Conservation (phyloP, 495 filamentous ascomycete species). For the Trichoderma reesei region DNA sequence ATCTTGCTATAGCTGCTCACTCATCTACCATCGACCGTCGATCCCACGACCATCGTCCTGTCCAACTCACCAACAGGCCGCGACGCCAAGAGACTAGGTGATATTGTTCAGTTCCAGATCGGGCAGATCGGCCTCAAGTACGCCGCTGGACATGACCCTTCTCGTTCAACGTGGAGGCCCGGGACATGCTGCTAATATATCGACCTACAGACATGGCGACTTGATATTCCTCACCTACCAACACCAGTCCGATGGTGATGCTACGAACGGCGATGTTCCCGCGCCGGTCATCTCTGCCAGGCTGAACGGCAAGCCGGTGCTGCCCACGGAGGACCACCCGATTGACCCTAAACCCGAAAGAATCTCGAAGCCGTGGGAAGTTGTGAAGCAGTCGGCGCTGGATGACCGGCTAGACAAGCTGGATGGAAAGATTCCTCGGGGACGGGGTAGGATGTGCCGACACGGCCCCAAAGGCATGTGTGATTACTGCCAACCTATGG, state of each 20-base stretch:
- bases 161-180: neutral
- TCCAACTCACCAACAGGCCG: constrained; percentile 71
- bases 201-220: constrained; percentile 64
- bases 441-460: constrained; percentile 75
- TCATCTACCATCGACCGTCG: constrained; percentile 46
- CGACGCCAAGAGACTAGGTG: constrained; percentile 57
- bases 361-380: constrained; percentile 89
- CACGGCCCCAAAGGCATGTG: constrained; percentile 98
- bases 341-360: constrained; percentile 49
- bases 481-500: constrained; percentile 97
- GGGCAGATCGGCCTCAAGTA: constrained; percentile 63
- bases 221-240: constrained; percentile 77
- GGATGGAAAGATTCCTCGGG: constrained; percentile 85
- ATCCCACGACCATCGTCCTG: constrained; percentile 64
- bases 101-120: constrained; percentile 58
- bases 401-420: constrained; percentile 79
- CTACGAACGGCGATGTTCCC: constrained; percentile 18
- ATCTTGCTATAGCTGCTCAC: constrained; percentile 26
- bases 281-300: constrained; percentile 34
- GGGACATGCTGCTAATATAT: neutral
- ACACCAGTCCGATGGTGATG: constrained; percentile 25
- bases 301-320: constrained; percentile 70
- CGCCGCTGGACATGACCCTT: constrained; percentile 11
- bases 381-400: constrained; percentile 72
- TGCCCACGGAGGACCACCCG: constrained; percentile 56